A percentile compares a stretch with the other conserved stretches of the same genome.
phyloP scores from a whole-genome alignment of 2,329 filamentous ascomycete species.

The Botrytis squamosa region DNA sequence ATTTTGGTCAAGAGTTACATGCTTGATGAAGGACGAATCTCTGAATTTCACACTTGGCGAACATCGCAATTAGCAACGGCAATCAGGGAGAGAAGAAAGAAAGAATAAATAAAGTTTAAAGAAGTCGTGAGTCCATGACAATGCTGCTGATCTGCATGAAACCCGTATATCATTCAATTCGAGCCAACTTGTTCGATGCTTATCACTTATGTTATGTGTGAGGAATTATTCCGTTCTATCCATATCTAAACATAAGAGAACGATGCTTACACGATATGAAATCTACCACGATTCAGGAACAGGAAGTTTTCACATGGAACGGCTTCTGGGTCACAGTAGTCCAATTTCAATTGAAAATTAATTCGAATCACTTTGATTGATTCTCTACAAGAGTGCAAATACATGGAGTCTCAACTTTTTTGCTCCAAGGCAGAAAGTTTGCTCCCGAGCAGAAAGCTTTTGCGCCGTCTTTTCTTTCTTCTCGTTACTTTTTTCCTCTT shows the following conservation, averaged over 20 bases:
- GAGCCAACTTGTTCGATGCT: background rate
- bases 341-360: background rate
- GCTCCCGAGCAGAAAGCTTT: background rate
- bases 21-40: background rate
- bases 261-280: background rate
- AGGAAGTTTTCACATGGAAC: background rate
- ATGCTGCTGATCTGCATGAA: background rate
- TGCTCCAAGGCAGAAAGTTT: background rate
- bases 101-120: background rate
- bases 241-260: background rate
- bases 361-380: fast-evolving
- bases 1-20: background rate
- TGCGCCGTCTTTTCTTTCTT: background rate
- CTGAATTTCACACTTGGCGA: background rate
- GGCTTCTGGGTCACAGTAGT: background rate
- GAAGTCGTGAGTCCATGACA: background rate
- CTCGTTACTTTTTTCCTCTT: background rate
- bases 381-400: background rate
- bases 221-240: background rate
- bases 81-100: background rate
- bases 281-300: background rate
- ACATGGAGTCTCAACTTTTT: background rate
- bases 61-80: background rate
- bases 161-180: background rate
- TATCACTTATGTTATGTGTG: background rate